These are phyloP conservation scores for Phytopythium helicoides DNA, from an alignment of 352 stramenopile genomes.

Conservation along the genomic window DNA sequence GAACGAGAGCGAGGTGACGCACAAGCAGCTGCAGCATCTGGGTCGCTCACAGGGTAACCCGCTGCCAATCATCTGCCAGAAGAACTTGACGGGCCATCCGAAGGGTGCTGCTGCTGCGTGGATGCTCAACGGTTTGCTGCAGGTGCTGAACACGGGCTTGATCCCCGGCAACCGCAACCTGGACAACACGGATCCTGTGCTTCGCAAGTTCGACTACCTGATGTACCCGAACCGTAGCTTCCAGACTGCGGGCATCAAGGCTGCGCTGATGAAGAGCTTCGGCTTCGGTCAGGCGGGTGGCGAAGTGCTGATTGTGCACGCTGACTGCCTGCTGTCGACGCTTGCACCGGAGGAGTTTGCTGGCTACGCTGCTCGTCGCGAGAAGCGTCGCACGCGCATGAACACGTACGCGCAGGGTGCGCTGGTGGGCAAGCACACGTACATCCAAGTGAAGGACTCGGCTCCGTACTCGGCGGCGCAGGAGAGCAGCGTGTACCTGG, in stretches of 20 bases:
- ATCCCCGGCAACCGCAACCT: constrained; percentile 83
- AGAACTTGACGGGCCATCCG: constrained; percentile 77
- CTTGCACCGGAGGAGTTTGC: constrained; percentile 45
- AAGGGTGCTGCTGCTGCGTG: constrained; percentile 82
- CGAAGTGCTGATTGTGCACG: constrained; percentile 74
- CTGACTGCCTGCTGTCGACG: constrained; percentile 66
- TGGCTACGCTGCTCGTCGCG: constrained; percentile 54
- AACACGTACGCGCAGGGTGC: constrained; percentile 78
- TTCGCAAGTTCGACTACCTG: constrained; percentile 78
- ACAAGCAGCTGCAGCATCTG: constrained; percentile 82
- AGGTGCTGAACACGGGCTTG: constrained; percentile 72
- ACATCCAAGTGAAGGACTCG: constrained; percentile 81
- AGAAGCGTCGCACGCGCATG: constrained; percentile 64
- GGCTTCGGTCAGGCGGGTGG: constrained; percentile 78
- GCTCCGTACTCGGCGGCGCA: constrained; percentile 78
- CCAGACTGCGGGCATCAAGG: constrained; percentile 79
- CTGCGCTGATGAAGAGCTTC: constrained; percentile 81
- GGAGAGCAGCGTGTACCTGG: constrained; percentile 84
- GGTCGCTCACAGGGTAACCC: constrained; percentile 73
- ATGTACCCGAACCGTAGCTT: constrained; percentile 81
- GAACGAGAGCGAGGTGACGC: constrained; percentile 86
- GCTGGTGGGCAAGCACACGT: constrained; percentile 67
- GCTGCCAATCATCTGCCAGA: constrained; percentile 79
- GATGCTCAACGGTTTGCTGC: constrained; percentile 82
- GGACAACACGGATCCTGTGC: constrained; percentile 69